Base-by-base conservation (phyloP, 78 protist species). In the Polysphondylium violaceum region DNA sequence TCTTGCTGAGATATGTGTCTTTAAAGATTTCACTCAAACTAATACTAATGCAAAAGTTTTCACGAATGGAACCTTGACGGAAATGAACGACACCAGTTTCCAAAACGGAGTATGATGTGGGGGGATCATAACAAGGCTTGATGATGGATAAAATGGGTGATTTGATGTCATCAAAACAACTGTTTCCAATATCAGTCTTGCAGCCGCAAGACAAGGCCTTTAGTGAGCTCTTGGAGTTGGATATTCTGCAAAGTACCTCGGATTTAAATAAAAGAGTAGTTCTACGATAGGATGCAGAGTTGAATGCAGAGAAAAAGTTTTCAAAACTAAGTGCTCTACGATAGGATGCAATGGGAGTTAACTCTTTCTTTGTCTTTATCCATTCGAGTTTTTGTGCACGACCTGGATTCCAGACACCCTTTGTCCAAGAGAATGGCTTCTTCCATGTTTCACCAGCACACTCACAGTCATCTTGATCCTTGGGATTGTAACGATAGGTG, bases 401-500 rank as follows among this genome's bases (percentile, higher is more conserved):
- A 0, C 50, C 41, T 0, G 68, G 74, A 44, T 43, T 23, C 91
- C 91, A 83, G 12, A 43, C 19, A 31, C 59, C 76, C 5, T 23
- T 40, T 0, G 19, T 43, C 91, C 91, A 83, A 25, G 1, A n/a
- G 35, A 83, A 83, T 43, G 50, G 51, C 6, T 38, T 55, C 23
- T 12, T 58, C 91, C 91, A 83, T 36, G 0, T 23, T 44, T 83
- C 76, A 0, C 55, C 51, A 7, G 43, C 91, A 33, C 9, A 44
- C 9, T 17, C 0, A 58, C 91, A 83, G 17, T 67, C 72, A 2
- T 6, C 11, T 16, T 83, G 12, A 12, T 4, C 2, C 33, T 83
- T 83, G 9, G 9, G 31, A 74, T 83, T 83, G 51, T 58, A 83
- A 29, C 91, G 14, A 11, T 31, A 36, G 0, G 91, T 83, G 8